Evolutionary conservation across 306 rosid species (phyloP), one percentile per base, ranked within the genome.

Genomic region (Vigna mungo): DNA sequence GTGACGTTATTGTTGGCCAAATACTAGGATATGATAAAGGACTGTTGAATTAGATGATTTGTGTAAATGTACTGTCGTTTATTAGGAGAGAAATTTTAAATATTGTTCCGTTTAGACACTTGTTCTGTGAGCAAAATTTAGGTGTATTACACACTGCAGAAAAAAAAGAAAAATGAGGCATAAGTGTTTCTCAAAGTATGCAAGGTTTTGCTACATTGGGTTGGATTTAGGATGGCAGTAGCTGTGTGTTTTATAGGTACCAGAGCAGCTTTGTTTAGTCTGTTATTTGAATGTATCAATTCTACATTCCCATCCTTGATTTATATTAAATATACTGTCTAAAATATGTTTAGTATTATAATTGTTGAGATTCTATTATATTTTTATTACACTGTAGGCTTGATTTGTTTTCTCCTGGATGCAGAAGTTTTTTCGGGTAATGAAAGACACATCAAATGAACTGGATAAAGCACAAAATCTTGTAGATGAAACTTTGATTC

Each of bases 391-490:
- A 21, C 9, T 69, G 30, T 75, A 48, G 27, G 41, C 75, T 41
- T 58, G 11, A 56, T 74, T 85, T 75, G 37, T 77, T 79, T 85
- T 71, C 23, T 30, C 36, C 76, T 80, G 85, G 49, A 65, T 81
- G 88, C 91, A 89, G 97, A 91, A 85, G 81, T 76, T 78, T 79
- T 72, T 86, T 74, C 86, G 71, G 81, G 85, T 80, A 79, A 82
- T 68, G 59, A 90, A 88, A 75, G 83, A 80, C 48, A 60, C 74
- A 25, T 47, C 86, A 21, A 68, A 65, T 60, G 86, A 80, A 25
- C 81, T 59, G 68, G 88, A 90, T 56, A 89, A 86, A 79, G 83
- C 84, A 34, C 81, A 76, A 43, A 84, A 75, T 66, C 87, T 71
- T 46, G 81, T 80, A 49, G 86, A 78, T 14, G 83, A 76, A 74